Conservation (phyloP, 202 grass and related monocot species). For the Alloteropsis angusta region DNA sequence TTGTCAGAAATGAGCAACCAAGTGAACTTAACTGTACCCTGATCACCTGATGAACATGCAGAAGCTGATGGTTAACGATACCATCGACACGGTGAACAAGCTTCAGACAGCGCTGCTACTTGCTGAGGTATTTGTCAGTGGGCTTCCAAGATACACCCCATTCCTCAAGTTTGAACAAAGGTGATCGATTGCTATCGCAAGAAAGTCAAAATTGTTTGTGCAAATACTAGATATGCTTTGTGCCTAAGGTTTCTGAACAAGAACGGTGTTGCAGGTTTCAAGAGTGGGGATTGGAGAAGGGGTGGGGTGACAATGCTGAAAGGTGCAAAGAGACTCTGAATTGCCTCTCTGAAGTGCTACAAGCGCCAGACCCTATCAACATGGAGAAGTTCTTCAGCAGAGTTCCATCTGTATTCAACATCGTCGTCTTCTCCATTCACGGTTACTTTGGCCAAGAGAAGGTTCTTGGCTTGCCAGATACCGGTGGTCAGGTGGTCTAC, state of each 20-base stretch:
- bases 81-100: slow-evolving; percentile 63
- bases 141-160: slow-evolving; percentile 67
- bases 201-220: background rate
- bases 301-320: slow-evolving; percentile 79
- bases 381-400: slow-evolving; percentile 87
- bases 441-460: slow-evolving; percentile 95
- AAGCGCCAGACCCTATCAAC: slow-evolving; percentile 85
- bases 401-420: slow-evolving; percentile 67
- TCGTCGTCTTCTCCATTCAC: slow-evolving; percentile 79
- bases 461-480: slow-evolving; percentile 95
- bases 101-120: slow-evolving; percentile 81
- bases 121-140: slow-evolving; percentile 63
- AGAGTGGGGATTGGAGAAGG: slow-evolving; percentile 93
- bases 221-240: background rate
- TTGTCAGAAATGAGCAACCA: background rate
- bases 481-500: slow-evolving; percentile 93
- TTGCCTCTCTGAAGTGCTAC: slow-evolving; percentile 87
- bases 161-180: slow-evolving; percentile 80
- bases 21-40: background rate
- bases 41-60: slow-evolving; percentile 19
- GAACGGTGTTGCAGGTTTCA: slow-evolving; percentile 52
- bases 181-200: slow-evolving; percentile 25
- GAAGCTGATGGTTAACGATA: slow-evolving; percentile 87
- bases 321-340: slow-evolving; percentile 78
- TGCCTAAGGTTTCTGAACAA: background rate